Base-by-base conservation (phyloP, 2,329 filamentous ascomycete genomes). In the Aspergillus pseudoviridinutans region DNA sequence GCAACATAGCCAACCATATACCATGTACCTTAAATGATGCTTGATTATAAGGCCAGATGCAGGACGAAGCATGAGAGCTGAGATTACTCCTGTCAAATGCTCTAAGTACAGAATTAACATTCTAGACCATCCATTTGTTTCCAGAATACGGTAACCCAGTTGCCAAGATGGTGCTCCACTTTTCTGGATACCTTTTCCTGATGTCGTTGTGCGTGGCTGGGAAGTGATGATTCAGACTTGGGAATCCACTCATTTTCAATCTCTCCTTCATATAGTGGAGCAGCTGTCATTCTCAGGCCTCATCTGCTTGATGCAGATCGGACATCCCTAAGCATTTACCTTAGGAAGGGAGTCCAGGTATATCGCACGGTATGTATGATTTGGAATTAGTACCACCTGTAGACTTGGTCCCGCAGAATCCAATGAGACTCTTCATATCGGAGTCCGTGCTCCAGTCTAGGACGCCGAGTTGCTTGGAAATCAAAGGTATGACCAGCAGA, bases 381-480 rank as follows among this genome's bases (percentile, higher is more conserved):
- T 58, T 38, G 56, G 49, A 58, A 55, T 55, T 49, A 50, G 47
- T 49, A 50, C 14, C 25, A 29, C 10, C 28, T 29, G 10, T 4
- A 17, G 7, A 8, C 29, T 44, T 32, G 42, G 50, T 29, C 28
- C 10, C 46, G 53, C 55, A 47, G 57, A 49, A 38, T 22, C 63
- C 61, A 62, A 61, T 62, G 32, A 55, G n/a, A 51, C 49, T 41
- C 14, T 29, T 53, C 50, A 29, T 59, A 64, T 64, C 64, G 60
- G 56, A 61, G 49, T 50, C 56, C 50, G 53, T 62, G 58, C 56
- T 55, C 60, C 52, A 56, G 57, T 64, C 59, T 65, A 60, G 64
- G 60, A 61, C 54, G 44, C 50, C 52, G 54, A 55, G 55, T 61
- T 57, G 56, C 57, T 58, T 54, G 47, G 28, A 47, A 51, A 58